A percentile compares a stretch with the other conserved stretches of the same genome.
Evolutionary conservation across 805 yeast species (phyloP).

Genomic region (Metschnikowia aberdeeniae): DNA sequence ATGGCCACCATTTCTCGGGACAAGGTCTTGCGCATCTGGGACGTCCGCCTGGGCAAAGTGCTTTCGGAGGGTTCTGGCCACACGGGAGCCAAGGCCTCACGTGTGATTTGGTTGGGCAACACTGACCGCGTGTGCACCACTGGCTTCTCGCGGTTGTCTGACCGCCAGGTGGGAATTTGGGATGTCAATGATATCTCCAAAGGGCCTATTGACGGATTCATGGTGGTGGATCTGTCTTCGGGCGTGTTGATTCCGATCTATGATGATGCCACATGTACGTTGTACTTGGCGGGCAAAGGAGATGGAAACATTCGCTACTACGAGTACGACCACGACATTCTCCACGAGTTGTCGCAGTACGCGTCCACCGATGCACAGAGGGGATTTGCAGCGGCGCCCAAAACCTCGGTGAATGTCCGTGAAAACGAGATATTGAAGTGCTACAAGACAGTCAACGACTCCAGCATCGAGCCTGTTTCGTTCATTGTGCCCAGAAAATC

Average conservation of each 20-base stretch:
- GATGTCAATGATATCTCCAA: conserved; percentile 64
- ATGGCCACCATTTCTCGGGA: conserved; percentile 90
- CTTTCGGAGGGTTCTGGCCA: conserved; percentile 87
- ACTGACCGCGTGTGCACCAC: conserved; percentile 84
- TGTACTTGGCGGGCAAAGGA: conserved; percentile 94
- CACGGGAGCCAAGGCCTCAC: conserved; percentile 84
- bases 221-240: conserved; percentile 81
- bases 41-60: conserved; percentile 68
- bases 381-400: conserved; percentile 90
- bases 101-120: conserved; percentile 89
- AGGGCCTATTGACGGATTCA: conserved; percentile 89
- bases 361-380: conserved; percentile 91
- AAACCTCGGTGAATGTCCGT: conserved; percentile 67
- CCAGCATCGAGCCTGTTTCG: conserved; percentile 82
- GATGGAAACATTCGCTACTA: conserved; percentile 95
- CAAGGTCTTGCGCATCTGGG: conserved; percentile 88
- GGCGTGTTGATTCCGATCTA: conserved; percentile 91
- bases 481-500: conserved; percentile 92
- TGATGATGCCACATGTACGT: conserved; percentile 74
- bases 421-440: conserved; percentile 82
- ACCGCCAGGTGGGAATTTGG: conserved; percentile 96
- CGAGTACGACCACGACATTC: conserved; percentile 81
- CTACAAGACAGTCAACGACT: conserved; percentile 85
- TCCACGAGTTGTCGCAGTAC: conserved; percentile 83
- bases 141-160: conserved; percentile 88